phyloP scores from a whole-genome alignment of 2,329 filamentous ascomycete genomes.

The Stagonosporopsis cucurbitacearum region DNA sequence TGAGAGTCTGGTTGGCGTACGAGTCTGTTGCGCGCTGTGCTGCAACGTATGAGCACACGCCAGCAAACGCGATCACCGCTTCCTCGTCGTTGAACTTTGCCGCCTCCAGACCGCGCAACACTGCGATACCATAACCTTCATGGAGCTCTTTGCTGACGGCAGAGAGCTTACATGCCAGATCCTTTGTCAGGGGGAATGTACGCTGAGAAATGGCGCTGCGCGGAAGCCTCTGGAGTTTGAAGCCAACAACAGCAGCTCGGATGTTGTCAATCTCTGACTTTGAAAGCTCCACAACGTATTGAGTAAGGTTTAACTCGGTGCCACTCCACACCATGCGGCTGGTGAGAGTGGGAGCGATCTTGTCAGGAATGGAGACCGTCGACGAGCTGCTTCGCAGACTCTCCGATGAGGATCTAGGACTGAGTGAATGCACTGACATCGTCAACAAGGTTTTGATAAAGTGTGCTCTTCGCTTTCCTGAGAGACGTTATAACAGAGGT shows the following conservation, averaged over 20 bases:
- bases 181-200: constrained; percentile 33
- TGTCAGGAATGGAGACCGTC: constrained; percentile 35
- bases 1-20: constrained; percentile 47
- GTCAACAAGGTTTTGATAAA: not conserved
- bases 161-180: constrained; percentile 34
- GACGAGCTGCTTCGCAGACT: constrained; percentile 41
- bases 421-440: constrained; percentile 36
- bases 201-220: constrained; percentile 11
- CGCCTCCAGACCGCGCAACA: constrained; percentile 42
- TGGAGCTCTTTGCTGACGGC: constrained; percentile 40
- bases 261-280: constrained; percentile 37
- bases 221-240: constrained; percentile 28
- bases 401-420: constrained; percentile 39
- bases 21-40: constrained; percentile 45
- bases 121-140: constrained; percentile 36
- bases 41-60: constrained; percentile 41
- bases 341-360: constrained; percentile 35
- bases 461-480: not conserved
- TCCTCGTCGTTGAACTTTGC: constrained; percentile 48
- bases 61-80: constrained; percentile 46
- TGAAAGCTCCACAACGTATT: constrained; percentile 39
- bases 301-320: constrained; percentile 30
- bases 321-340: constrained; percentile 47
- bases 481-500: not conserved
- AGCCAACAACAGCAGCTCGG: constrained; percentile 41